A percentile compares a stretch with the other conserved stretches of the same genome.
Evolutionary conservation across 192 early-diverging fungal genomes (phyloP).

Genomic region (Geranomyces variabilis): DNA sequence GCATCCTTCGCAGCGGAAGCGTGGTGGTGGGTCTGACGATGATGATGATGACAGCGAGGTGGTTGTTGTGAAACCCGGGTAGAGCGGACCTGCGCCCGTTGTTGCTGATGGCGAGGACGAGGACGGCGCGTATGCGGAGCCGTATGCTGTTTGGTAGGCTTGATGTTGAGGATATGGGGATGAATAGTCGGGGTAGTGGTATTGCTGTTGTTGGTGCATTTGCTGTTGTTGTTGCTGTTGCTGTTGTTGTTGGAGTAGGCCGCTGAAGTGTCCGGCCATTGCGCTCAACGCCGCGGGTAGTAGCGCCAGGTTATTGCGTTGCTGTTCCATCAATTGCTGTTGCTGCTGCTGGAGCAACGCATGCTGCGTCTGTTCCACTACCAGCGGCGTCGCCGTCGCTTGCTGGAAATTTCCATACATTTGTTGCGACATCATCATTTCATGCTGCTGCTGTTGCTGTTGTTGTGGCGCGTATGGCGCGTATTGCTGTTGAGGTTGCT

Average conservation of each 20-base stretch:
- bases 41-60: background rate
- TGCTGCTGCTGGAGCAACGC: constrained; percentile 21
- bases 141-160: background rate
- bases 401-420: background rate
- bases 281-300: constrained; percentile 1
- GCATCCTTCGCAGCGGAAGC: constrained; percentile 35
- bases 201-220: constrained; percentile 6
- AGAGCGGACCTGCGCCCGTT: background rate
- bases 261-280: constrained; percentile 19
- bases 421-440: background rate
- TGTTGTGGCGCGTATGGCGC: background rate
- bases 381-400: too few species aligned
- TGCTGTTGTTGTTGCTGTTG: constrained; percentile 3
- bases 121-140: background rate
- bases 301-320: constrained; percentile 8
- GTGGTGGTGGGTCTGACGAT: background rate
- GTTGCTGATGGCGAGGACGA: background rate
- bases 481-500: background rate
- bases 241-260: constrained; percentile 11
- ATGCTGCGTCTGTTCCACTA: constrained; percentile 4
- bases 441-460: background rate
- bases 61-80: too few species aligned
- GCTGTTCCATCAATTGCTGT: constrained; percentile 28
- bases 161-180: background rate
- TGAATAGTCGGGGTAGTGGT: background rate